These are phyloP conservation scores for Ustilago curta DNA, from an alignment of 1,284 basidiomycete genomes.

Conservation along the genomic window DNA sequence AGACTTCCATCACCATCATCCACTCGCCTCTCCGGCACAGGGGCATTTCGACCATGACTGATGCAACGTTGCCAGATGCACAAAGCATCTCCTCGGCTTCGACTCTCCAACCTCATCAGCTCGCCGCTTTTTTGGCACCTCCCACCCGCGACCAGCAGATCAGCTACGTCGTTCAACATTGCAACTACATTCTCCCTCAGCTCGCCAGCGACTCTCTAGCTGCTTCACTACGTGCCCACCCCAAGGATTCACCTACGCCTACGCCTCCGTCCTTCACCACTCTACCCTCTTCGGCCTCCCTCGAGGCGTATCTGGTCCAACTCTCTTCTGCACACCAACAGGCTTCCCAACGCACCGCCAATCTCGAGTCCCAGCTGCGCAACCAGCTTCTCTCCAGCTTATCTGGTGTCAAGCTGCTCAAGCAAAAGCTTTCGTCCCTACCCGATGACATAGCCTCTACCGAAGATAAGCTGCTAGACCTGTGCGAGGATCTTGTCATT, in stretches of 20 bases:
- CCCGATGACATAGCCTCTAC: conserved; percentile 42
- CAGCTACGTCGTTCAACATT: conserved; percentile 40
- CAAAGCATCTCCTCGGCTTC: neutral
- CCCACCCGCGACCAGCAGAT: conserved; percentile 23
- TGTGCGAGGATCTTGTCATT: conserved; percentile 45
- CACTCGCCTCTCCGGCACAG: neutral
- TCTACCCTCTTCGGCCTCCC: conserved; percentile 30
- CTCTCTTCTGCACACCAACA: conserved; percentile 28
- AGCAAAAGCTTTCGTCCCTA: conserved; percentile 24
- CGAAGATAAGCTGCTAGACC: conserved; percentile 50
- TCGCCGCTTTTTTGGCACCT: conserved; percentile 21
- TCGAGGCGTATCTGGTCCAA: conserved; percentile 33
- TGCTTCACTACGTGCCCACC: conserved; percentile 8
- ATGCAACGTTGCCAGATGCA: neutral
- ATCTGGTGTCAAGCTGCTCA: conserved; percentile 31
- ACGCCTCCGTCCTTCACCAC: conserved; percentile 17
- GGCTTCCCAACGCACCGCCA: conserved; percentile 12
- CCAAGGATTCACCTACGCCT: neutral
- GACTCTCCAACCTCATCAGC: conserved; percentile 37
- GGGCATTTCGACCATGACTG: conserved; percentile 14
- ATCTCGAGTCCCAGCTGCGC: conserved; percentile 36
- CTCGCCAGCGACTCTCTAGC: conserved; percentile 34
- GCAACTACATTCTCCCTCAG: conserved; percentile 45
- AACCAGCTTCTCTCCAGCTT: conserved; percentile 35
- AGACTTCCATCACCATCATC: neutral